These are phyloP conservation scores for Hyaloperonospora arabidopsidis DNA, from an alignment of 352 stramenopile genomes.

Conservation along the genomic window DNA sequence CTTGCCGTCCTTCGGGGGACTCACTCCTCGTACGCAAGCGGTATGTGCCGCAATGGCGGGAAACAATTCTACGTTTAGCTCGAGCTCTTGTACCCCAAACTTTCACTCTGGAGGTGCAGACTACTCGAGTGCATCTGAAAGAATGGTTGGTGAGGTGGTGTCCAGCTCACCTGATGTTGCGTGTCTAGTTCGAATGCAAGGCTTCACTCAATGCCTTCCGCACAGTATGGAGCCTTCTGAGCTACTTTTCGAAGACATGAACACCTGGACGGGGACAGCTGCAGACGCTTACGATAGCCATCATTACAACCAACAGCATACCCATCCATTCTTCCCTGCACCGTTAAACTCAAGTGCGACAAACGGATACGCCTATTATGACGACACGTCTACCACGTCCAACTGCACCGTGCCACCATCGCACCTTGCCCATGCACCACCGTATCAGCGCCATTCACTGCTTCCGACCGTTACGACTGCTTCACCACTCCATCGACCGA, in stretches of 20 bases:
- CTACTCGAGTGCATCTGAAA: constrained; percentile 13
- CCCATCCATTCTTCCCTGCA: constrained; percentile 18
- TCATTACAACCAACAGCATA: constrained; percentile 19
- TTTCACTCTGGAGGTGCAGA: constrained; percentile 8
- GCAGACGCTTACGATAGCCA: constrained; percentile 18
- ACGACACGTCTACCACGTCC: constrained; percentile 1
- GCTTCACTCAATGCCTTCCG: constrained; percentile 30
- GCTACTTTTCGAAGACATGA: constrained; percentile 38
- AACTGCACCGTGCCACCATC: constrained; percentile 8
- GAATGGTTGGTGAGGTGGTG: constrained; percentile 7
- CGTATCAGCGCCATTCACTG: constrained; percentile 17
- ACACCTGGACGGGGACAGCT: constrained; percentile 14
- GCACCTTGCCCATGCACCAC: constrained; percentile 11
- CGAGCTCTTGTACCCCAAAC: constrained; percentile 14
- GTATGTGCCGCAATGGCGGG: constrained; percentile 8
- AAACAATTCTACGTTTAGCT: constrained; percentile 10
- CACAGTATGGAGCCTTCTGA: constrained; percentile 27
- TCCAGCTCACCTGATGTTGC: constrained; percentile 15
- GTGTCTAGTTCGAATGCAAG: constrained; percentile 38
- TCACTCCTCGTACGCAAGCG: constrained; percentile 15
- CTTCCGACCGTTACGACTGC: constrained; percentile 6
- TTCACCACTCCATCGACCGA: constrained; percentile 15
- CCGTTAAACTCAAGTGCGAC: constrained; percentile 5
- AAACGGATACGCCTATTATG: constrained; percentile 17
- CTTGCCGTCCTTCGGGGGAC: constrained; percentile 17